Evolutionary conservation across 2,329 filamentous ascomycete genomes (phyloP).

Genomic region (Phoma herbarum): DNA sequence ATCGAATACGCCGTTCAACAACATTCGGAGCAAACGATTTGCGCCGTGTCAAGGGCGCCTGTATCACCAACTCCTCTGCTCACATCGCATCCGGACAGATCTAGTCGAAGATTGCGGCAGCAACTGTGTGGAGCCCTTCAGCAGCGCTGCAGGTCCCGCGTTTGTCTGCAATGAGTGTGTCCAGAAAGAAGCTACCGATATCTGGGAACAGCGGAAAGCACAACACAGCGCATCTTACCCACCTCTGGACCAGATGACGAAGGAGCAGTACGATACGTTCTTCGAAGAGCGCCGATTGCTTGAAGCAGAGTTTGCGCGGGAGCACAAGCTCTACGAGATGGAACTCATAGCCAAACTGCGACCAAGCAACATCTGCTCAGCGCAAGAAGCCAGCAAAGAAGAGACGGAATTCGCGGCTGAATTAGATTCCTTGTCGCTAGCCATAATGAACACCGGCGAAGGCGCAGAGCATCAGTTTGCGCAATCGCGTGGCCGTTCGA

Average conservation of each 20-base stretch:
- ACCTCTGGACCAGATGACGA: slow-evolving; percentile 39
- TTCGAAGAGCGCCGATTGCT: slow-evolving; percentile 42
- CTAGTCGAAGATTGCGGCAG: slow-evolving; percentile 47
- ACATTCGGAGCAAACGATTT: slow-evolving; percentile 41
- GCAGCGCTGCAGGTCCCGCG: slow-evolving; percentile 24
- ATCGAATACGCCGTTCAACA: slow-evolving; percentile 27
- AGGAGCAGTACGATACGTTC: slow-evolving; percentile 45
- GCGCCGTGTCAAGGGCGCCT: slow-evolving; percentile 47
- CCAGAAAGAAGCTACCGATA: slow-evolving; percentile 36
- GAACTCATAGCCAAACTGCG: slow-evolving; percentile 36
- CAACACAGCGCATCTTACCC: slow-evolving; percentile 42
- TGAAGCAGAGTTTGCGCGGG: slow-evolving; percentile 38
- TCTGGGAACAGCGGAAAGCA: slow-evolving; percentile 41
- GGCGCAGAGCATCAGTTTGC: slow-evolving; percentile 19
- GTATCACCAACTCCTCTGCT: slow-evolving; percentile 49
- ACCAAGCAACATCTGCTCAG: slow-evolving; percentile 44
- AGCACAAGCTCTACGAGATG: slow-evolving; percentile 39
- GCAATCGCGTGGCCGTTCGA: slow-evolving; percentile 32
- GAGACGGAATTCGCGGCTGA: slow-evolving; percentile 44
- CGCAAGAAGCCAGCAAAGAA: slow-evolving; percentile 41
- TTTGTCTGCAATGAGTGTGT: slow-evolving; percentile 49
- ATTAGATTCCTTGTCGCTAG: slow-evolving; percentile 44
- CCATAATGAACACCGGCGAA: slow-evolving; percentile 37
- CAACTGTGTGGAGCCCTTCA: slow-evolving; percentile 47
- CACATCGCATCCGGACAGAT: slow-evolving; percentile 49